Percentiles rank a stretch among this genome's conserved stretches.
These are phyloP conservation scores for Neurospora intermedia DNA, from an alignment of 495 filamentous ascomycete genomes.

Conservation along the genomic window DNA sequence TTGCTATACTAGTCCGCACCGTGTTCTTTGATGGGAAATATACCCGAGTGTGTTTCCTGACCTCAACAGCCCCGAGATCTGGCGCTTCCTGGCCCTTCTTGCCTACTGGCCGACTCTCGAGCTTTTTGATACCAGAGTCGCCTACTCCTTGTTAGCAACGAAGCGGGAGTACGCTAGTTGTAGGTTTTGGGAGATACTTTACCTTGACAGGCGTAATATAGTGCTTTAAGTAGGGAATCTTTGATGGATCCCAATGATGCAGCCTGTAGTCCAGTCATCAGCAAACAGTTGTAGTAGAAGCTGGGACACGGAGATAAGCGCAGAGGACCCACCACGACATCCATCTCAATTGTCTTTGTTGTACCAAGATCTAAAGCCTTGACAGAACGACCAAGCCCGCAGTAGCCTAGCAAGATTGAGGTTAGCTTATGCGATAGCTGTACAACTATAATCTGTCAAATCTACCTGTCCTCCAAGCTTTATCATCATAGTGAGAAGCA, in stretches of 20 bases:
- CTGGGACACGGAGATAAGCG: background rate
- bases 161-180: background rate
- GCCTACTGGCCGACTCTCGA: constrained; percentile 31
- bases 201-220: constrained; percentile 74
- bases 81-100: constrained; percentile 21
- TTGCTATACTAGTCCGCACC: constrained; percentile 29
- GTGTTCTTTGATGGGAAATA: constrained; percentile 79
- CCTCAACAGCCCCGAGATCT: constrained; percentile 17
- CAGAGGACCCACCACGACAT: constrained; percentile 41
- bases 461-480: constrained; percentile 51
- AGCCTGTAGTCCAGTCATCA: constrained; percentile 31
- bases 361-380: constrained; percentile 43
- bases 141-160: constrained; percentile 26
- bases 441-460: background rate
- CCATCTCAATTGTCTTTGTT: constrained; percentile 40
- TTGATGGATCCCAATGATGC: constrained; percentile 74
- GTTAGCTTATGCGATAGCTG: background rate
- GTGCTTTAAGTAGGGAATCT: constrained; percentile 49
- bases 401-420: constrained; percentile 34
- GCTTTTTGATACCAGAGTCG: constrained; percentile 49
- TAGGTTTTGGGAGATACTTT: background rate
- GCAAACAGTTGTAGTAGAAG: background rate
- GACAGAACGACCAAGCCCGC: constrained; percentile 55
- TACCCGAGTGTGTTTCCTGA: constrained; percentile 51
- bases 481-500: constrained; percentile 39